Evolutionary conservation across 495 filamentous ascomycete species (phyloP), one percentile per base, ranked within the genome.

Genomic region (Penicillium argentinense): DNA sequence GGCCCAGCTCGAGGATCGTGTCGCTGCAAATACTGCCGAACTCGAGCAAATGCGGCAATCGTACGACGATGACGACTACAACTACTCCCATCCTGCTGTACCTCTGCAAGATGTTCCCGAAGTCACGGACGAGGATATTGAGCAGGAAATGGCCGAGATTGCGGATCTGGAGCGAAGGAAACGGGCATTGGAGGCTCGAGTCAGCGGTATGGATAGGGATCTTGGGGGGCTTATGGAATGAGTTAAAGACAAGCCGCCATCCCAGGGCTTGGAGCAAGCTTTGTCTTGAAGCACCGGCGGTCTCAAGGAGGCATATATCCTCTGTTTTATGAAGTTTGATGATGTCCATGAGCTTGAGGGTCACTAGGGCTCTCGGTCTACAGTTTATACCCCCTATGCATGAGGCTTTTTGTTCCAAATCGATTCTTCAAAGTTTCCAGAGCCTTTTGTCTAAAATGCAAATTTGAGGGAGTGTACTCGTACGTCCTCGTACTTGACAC

Each of bases 81-180:
- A 73, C 6, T 54, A 51, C 33, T 46, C 65, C 1, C 41, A 46
- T n/a, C 29, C 47, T 12, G 69, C 73, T 3, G 68, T 75, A 4
- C 68, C 77, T 4, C 76, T 76, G 3, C 50, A 64, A 9, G 71
- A 73, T 9, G 72, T 67, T 2, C 63, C 66, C 2, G 65, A 74
- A 2, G 57, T 89, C 26, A 95, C 76, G 27, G 82, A 87, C 45
- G 77, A 81, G 39, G 84, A 89, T 39, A 91, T 98, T 47, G 91
- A 98, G 60, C 76, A 89, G 38, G 82, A 93, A 27, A 79, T 98
- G 26, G 95, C 93, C 43, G 93, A 98, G 66, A 97, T 98, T 64
- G 91, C 90, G 13, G 95, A 98, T 63, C 71, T 98, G 28, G 97
- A 97, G 39, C 95, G 96, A 64, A 96, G 91, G 3, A 93, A 92